Percentiles rank a stretch among this genome's conserved stretches.
Evolutionary conservation across 805 yeast species (phyloP).

Genomic region (Myxozyma geophila): DNA sequence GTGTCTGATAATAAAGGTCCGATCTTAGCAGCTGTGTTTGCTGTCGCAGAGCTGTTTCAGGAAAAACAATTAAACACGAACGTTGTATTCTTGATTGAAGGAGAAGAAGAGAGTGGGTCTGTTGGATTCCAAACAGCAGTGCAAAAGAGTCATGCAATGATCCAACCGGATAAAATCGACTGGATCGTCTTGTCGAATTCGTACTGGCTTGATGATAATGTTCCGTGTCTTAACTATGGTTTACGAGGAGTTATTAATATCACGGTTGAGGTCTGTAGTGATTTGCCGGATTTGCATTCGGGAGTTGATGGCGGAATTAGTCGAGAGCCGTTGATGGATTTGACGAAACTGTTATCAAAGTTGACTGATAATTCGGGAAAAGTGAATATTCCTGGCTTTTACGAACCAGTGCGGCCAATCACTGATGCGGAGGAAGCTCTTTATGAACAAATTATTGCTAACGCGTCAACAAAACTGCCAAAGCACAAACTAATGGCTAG

Average conservation of each 20-base stretch:
- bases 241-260: constrained; percentile 88
- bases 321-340: constrained; percentile 86
- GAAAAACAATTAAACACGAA: constrained; percentile 63
- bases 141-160: constrained; percentile 51
- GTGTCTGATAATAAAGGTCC: constrained; percentile 97
- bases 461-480: constrained; percentile 43
- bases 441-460: constrained; percentile 63
- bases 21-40: constrained; percentile 78
- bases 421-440: constrained; percentile 61
- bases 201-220: constrained; percentile 87
- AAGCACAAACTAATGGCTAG: constrained; percentile 63
- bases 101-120: constrained; percentile 95
- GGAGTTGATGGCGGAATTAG: constrained; percentile 95
- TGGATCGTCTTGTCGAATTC: constrained; percentile 91
- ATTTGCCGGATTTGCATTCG: constrained; percentile 86
- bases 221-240: constrained; percentile 94
- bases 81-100: constrained; percentile 84
- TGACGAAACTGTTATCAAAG: constrained; percentile 70
- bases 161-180: constrained; percentile 60
- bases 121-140: constrained; percentile 78
- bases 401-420: constrained; percentile 66
- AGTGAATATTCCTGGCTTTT: constrained; percentile 69
- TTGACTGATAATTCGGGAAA: constrained; percentile 59
- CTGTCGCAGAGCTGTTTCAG: constrained; percentile 73
- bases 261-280: constrained; percentile 69